Evolutionary conservation across 345 rosid species (phyloP).

Genomic region (Hirschfeldia incana): DNA sequence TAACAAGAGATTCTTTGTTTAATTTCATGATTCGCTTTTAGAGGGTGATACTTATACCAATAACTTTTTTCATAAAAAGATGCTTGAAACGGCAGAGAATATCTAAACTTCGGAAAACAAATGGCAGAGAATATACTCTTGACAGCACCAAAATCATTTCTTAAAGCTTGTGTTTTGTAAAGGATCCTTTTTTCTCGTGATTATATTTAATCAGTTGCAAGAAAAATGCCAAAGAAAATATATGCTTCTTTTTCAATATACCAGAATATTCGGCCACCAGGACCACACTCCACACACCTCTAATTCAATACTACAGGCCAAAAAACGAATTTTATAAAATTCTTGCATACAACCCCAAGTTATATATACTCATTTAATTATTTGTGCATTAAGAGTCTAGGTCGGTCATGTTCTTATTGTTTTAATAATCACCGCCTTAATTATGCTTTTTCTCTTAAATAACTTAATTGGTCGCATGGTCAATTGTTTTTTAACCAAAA

Average conservation of each 20-base stretch:
- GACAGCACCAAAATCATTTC: slow-evolving; percentile 6
- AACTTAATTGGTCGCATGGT: slow-evolving; percentile 2
- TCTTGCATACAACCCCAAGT: background rate
- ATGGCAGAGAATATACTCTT: slow-evolving; percentile 18
- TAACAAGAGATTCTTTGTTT: background rate
- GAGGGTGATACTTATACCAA: background rate
- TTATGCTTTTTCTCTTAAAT: background rate
- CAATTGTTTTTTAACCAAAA: background rate
- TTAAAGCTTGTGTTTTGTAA: background rate
- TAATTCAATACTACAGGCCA: slow-evolving; percentile 18
- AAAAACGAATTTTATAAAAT: background rate
- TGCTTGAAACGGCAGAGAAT: slow-evolving; percentile 4
- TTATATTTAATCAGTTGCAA: background rate
- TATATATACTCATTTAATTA: background rate
- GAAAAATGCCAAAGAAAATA: slow-evolving; percentile 20
- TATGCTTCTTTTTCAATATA: background rate
- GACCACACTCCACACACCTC: slow-evolving; percentile 13
- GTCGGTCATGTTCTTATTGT: background rate
- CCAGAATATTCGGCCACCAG: slow-evolving; percentile 26
- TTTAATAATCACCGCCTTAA: slow-evolving; percentile 26
- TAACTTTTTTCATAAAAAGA: background rate
- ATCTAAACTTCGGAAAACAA: background rate
- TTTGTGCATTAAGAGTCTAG: slow-evolving; percentile 1
- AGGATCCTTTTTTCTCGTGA: slow-evolving; percentile 10
- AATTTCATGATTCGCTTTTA: background rate